A percentile compares a stretch with the other conserved stretches of the same genome.
These are phyloP conservation scores for Apophysomyces sp. DNA, from an alignment of 371 early-diverging fungal genomes.

Conservation along the genomic window DNA sequence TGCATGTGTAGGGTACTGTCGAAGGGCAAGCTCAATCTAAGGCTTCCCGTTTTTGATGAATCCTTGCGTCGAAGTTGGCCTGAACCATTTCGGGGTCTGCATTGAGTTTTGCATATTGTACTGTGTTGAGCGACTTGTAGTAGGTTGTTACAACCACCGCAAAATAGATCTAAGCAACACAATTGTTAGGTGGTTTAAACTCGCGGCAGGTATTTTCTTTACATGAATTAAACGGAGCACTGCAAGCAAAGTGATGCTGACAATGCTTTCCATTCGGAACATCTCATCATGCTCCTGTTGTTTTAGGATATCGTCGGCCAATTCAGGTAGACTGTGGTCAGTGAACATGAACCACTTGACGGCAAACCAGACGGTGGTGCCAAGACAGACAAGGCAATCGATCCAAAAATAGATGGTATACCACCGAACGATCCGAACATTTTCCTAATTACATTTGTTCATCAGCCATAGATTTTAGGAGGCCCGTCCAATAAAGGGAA, in stretches of 20 bases:
- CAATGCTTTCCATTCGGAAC: slow-evolving; percentile 35
- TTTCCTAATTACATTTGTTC: slow-evolving; percentile 17
- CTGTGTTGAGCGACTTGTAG: slow-evolving; percentile 24
- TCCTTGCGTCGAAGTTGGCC: neutral
- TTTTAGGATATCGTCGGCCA: slow-evolving; percentile 23
- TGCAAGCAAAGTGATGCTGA: slow-evolving; percentile 39
- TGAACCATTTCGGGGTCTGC: slow-evolving; percentile 3
- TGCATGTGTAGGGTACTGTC: too few species aligned
- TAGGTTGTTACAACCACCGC: slow-evolving; percentile 36
- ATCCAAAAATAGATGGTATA: slow-evolving; percentile 45
- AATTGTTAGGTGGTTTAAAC: neutral
- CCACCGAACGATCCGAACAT: slow-evolving; percentile 29
- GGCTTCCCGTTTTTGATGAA: neutral
- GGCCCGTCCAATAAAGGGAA: neutral
- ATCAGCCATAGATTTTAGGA: neutral
- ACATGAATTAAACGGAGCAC: slow-evolving; percentile 41
- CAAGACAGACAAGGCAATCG: slow-evolving; percentile 32
- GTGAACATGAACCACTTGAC: slow-evolving; percentile 48
- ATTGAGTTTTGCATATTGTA: slow-evolving; percentile 31
- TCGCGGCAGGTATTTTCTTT: neutral
- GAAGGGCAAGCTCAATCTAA: neutral
- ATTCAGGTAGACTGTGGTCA: slow-evolving; percentile 44
- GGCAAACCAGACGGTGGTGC: slow-evolving; percentile 32
- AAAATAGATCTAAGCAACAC: slow-evolving; percentile 38
- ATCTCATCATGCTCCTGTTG: slow-evolving; percentile 24